Conservation (phyloP, 345 rosid species). For the Trapa incisa region DNA sequence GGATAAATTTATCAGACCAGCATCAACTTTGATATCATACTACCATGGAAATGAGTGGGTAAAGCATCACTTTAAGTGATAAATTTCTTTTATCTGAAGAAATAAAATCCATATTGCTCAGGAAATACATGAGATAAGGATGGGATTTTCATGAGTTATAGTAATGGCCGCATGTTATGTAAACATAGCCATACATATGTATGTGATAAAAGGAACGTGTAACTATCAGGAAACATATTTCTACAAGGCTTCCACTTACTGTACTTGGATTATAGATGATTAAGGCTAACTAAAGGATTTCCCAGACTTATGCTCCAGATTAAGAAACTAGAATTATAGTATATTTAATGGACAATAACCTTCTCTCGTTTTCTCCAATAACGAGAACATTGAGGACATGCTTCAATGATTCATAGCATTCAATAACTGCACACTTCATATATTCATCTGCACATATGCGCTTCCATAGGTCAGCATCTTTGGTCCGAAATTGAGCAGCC, state of each 20-base stretch:
- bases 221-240: not conserved
- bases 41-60: not conserved
- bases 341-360: constrained; percentile 25
- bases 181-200: not conserved
- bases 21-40: not conserved
- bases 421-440: constrained; percentile 96
- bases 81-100: not conserved
- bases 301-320: not conserved
- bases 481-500: constrained; percentile 75
- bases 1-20: constrained; percentile 6
- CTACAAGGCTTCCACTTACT: not conserved
- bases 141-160: not conserved
- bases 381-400: constrained; percentile 64
- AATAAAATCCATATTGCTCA: not conserved
- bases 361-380: constrained; percentile 88
- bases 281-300: not conserved
- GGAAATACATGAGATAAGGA: not conserved
- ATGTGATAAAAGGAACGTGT: not conserved
- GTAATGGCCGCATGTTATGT: not conserved
- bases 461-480: constrained; percentile 89
- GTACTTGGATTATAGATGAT: not conserved
- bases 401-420: constrained; percentile 91
- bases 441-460: constrained; percentile 90
- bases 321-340: not conserved
- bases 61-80: not conserved